These are phyloP conservation scores for Leccinum pachyderme DNA, from an alignment of 1,284 basidiomycete genomes.

Conservation along the genomic window DNA sequence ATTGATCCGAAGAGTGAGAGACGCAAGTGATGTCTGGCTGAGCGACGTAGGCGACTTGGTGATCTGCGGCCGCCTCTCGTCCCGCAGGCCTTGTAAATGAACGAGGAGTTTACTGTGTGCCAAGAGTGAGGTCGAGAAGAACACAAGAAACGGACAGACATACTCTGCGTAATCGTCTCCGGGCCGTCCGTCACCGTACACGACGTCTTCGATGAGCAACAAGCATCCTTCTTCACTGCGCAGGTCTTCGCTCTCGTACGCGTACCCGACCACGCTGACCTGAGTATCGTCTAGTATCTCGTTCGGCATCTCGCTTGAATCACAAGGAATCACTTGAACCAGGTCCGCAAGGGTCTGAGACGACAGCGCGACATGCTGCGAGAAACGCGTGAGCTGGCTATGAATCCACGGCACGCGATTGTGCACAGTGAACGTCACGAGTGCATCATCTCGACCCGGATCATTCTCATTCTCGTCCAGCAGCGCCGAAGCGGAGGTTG, in stretches of 20 bases:
- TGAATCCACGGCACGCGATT: conserved; percentile 60
- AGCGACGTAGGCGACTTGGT: conserved; percentile 46
- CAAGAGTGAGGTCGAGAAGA: not conserved
- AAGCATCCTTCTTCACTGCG: conserved; percentile 38
- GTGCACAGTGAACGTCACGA: conserved; percentile 60
- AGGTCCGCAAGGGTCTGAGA: conserved; percentile 71
- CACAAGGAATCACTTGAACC: conserved; percentile 59
- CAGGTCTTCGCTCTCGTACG: conserved; percentile 17
- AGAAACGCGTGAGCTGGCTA: conserved; percentile 56
- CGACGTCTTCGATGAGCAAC: conserved; percentile 57
- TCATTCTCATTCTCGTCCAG: conserved; percentile 2
- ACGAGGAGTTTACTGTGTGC: conserved; percentile 49
- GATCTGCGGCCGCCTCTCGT: conserved; percentile 34
- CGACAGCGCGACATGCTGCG: conserved; percentile 66
- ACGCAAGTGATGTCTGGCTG: conserved; percentile 46
- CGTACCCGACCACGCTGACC: conserved; percentile 38
- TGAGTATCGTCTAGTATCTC: conserved; percentile 36
- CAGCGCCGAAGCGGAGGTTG: not conserved
- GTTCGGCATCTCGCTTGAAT: conserved; percentile 51
- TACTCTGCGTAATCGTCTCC: conserved; percentile 61
- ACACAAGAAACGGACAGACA: conserved; percentile 14
- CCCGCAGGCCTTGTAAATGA: conserved; percentile 39
- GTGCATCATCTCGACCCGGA: conserved; percentile 36
- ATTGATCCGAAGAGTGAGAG: conserved; percentile 58
- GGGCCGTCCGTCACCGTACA: conserved; percentile 52